Conservation (phyloP, 164 flowering plant species). For the Kingdonia uniflora region DNA sequence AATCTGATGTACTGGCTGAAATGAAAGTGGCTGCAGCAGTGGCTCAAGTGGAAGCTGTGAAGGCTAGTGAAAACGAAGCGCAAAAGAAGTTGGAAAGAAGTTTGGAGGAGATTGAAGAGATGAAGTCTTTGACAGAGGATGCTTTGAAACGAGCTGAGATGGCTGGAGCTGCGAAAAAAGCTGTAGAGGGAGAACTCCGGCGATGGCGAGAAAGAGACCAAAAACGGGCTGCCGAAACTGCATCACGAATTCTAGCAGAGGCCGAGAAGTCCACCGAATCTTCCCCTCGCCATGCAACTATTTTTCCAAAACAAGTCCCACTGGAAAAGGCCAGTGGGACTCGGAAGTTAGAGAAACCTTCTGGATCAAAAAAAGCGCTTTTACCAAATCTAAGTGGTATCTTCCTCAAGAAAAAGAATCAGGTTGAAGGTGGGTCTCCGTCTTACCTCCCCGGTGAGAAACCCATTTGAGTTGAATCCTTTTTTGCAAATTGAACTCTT, state of each 20-base stretch:
- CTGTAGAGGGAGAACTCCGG: slow-evolving; percentile 60
- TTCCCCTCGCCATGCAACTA: slow-evolving; percentile 28
- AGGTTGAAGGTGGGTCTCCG: slow-evolving; percentile 49
- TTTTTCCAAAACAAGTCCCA: too few species aligned
- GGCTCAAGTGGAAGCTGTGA: slow-evolving; percentile 88
- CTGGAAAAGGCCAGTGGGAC: slow-evolving; percentile 14
- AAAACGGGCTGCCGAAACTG: slow-evolving; percentile 74
- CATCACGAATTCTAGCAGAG: slow-evolving; percentile 48
- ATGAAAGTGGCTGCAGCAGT: slow-evolving; percentile 88
- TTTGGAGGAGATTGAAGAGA: slow-evolving; percentile 63
- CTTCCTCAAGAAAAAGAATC: slow-evolving; percentile 57
- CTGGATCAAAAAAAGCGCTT: slow-evolving; percentile 43
- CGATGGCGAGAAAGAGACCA: slow-evolving; percentile 82
- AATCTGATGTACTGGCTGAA: slow-evolving; percentile 58
- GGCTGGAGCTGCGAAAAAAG: slow-evolving; percentile 84
- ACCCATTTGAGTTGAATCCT: slow-evolving; percentile 21
- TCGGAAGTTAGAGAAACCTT: slow-evolving; percentile 43
- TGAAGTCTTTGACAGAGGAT: slow-evolving; percentile 50
- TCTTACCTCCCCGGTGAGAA: slow-evolving; percentile 68
- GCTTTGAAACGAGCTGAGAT: slow-evolving; percentile 73
- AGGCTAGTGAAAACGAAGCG: slow-evolving; percentile 79
- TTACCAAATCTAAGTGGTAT: slow-evolving; percentile 57
- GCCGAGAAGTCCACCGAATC: slow-evolving; percentile 26
- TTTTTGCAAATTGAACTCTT: not conserved
- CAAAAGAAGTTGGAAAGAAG: slow-evolving; percentile 52